These are phyloP conservation scores for Penicillium ochrochloron DNA, from an alignment of 495 filamentous ascomycete species.

Conservation along the genomic window DNA sequence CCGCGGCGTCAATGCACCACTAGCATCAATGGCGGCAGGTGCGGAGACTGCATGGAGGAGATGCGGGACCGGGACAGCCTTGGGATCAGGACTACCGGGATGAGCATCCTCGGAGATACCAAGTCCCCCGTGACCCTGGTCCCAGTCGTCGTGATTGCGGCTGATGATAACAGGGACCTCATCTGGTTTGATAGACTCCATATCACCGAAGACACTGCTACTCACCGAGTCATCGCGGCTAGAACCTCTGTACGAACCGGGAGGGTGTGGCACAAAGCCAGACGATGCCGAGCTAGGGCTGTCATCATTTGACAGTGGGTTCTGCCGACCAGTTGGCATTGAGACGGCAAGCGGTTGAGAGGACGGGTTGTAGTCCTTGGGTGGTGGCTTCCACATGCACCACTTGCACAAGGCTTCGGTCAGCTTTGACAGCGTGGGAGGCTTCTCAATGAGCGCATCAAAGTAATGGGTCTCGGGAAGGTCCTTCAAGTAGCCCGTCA, in stretches of 20 bases:
- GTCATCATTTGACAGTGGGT: constrained; percentile 67
- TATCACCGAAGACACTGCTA: constrained; percentile 84
- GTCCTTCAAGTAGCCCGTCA: constrained; percentile 98
- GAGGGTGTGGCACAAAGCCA: constrained; percentile 67
- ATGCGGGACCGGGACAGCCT: constrained; percentile 49
- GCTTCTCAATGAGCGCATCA: constrained; percentile 92
- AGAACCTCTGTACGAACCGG: constrained; percentile 74
- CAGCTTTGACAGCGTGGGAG: constrained; percentile 85
- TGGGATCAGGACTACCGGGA: constrained; percentile 33
- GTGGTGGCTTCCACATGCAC: constrained; percentile 90
- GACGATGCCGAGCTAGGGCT: constrained; percentile 85
- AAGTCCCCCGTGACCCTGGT: constrained; percentile 63
- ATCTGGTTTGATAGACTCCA: constrained; percentile 77
- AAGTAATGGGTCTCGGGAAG: constrained; percentile 93
- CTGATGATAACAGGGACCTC: constrained; percentile 77
- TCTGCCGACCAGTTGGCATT: constrained; percentile 63
- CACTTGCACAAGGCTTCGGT: constrained; percentile 82
- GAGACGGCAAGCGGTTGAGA: constrained; percentile 59
- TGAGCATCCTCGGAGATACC: constrained; percentile 66
- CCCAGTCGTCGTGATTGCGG: constrained; percentile 75
- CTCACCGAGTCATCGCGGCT: constrained; percentile 85
- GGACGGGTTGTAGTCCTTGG: constrained; percentile 49
- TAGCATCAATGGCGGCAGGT: constrained; percentile 63
- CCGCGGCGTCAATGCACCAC: constrained; percentile 52
- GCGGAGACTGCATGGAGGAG: constrained; percentile 69